Evolutionary conservation across 2,329 filamentous ascomycete species (phyloP).

Genomic region (Diaporthe capsici): DNA sequence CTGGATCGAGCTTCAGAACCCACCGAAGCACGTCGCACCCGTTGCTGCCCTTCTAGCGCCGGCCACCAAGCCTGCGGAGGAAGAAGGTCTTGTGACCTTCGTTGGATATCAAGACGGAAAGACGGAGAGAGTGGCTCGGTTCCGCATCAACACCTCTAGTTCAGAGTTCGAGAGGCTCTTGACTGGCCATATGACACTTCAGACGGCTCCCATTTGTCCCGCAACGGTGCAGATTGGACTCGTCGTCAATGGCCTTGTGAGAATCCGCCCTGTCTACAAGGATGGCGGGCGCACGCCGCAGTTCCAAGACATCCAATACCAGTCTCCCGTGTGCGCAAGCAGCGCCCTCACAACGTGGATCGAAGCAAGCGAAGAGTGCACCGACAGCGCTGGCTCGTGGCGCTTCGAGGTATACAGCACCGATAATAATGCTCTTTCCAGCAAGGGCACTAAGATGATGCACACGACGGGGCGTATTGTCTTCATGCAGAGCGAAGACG

Average conservation of each 20-base stretch:
- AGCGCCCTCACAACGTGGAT: slow-evolving; percentile 36
- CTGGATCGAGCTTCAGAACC: slow-evolving; percentile 54
- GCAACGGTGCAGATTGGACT: slow-evolving; percentile 54
- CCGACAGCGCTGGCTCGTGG: background rate
- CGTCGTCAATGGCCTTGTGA: slow-evolving; percentile 50
- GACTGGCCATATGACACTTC: slow-evolving; percentile 55
- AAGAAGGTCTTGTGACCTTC: slow-evolving; percentile 43
- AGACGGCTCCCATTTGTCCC: slow-evolving; percentile 56
- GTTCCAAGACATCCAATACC: slow-evolving; percentile 50
- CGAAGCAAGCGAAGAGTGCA: slow-evolving; percentile 2
- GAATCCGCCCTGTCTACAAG: slow-evolving; percentile 48
- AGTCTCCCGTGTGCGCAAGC: slow-evolving; percentile 52
- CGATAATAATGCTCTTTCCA: background rate
- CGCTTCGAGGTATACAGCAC: slow-evolving; percentile 20
- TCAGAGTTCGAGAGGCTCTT: slow-evolving; percentile 53
- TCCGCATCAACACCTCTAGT: slow-evolving; percentile 57
- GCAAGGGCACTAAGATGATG: slow-evolving; percentile 11
- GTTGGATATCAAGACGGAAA: slow-evolving; percentile 40
- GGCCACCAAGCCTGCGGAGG: slow-evolving; percentile 19
- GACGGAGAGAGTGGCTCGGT: slow-evolving; percentile 47
- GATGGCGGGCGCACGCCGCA: slow-evolving; percentile 45
- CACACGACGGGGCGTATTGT: slow-evolving; percentile 42
- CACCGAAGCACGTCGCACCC: slow-evolving; percentile 36
- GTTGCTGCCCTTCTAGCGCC: background rate
- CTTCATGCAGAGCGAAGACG: slow-evolving; percentile 39